Evolutionary conservation across 2,329 filamentous ascomycete species (phyloP), one percentile per base, ranked within the genome.

Genomic region (Calonectria hongkongensis): DNA sequence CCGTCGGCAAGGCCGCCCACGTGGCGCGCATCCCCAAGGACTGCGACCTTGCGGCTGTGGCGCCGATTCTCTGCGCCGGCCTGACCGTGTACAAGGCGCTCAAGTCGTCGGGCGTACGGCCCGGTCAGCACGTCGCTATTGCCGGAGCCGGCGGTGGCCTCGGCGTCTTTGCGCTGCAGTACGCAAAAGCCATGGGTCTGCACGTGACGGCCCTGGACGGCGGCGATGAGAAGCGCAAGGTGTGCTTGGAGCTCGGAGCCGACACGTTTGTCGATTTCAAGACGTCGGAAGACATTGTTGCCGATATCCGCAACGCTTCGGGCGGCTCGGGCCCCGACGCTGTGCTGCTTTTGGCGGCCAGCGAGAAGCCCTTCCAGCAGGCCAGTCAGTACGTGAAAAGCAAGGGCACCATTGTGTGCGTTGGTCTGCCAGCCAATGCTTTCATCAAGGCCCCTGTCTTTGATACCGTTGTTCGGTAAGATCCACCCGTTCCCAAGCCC

Each of bases 351-450:
- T 90, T 98, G 62, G 95, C 95, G 66, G 95, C 95, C 62, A 91
- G 88, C 78, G 95, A 98, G 89, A 94, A 93, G 87, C 95, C 95
- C 30, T 98, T 98, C 91, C 95, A 98, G 85, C 94, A 98, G 86
- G 95, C 95, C 25, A 92, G 94, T 66, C 92, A 90, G 84, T 98
- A 98, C 83, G 92, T 97, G 72, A 93, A 95, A 71, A 90, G 94
- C 69, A 91, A 92, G 70, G 95, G 95, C 67, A 90, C 91, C 16
- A 93, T 98, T 79, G 90, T 98, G 70, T 95, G 94, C 84, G 96
- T 98, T 79, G 95, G 95, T 79, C 87, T 98, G 12, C 95, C 95
- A 1, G 94, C 94, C n/a, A 89, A 92, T 77, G 95, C 95, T 0
- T 94, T 90, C 85, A 89, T 98, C 73, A 91, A 90, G 79, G 95